These are phyloP conservation scores for Cryptosporidium baileyi DNA, from an alignment of 169 alveolate species.

Conservation along the genomic window DNA sequence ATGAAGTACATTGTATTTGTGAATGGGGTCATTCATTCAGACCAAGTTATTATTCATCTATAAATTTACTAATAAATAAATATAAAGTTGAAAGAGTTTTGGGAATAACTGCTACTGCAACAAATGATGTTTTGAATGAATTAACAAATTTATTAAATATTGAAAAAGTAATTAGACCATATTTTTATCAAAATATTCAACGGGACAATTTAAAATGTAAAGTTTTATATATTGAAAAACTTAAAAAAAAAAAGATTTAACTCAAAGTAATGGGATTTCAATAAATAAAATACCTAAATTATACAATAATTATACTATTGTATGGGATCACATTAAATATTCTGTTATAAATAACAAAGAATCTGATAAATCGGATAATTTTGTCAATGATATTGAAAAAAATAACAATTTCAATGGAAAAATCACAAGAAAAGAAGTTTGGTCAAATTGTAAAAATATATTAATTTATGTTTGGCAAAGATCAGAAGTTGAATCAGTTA, in stretches of 20 bases:
- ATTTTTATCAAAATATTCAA: conserved; percentile 19
- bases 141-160: conserved; percentile 63
- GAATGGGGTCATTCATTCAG: conserved; percentile 91
- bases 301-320: conserved; percentile 18
- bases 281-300: conserved; percentile 15
- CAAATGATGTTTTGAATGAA: conserved; percentile 76
- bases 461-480: conserved; percentile 68
- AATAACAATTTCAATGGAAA: not conserved
- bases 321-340: conserved; percentile 55
- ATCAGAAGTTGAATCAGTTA: conserved; percentile 72
- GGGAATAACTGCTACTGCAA: conserved; percentile 92
- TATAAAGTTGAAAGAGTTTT: conserved; percentile 76
- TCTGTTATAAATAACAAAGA: not conserved
- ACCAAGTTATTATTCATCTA: conserved; percentile 81
- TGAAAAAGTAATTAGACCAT: conserved; percentile 38
- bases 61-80: conserved; percentile 75
- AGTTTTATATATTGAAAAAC: conserved; percentile 21
- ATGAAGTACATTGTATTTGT: conserved; percentile 90
- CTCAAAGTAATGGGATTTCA: not conserved
- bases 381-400: not conserved
- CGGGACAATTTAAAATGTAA: conserved; percentile 37
- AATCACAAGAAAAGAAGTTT: conserved; percentile 26
- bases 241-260: not conserved
- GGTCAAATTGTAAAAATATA: conserved; percentile 54
- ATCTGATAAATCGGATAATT: too few species aligned